Evolutionary conservation across 1,139 yeast genomes (phyloP).

Genomic region (Wickerhamomyces sp.): DNA sequence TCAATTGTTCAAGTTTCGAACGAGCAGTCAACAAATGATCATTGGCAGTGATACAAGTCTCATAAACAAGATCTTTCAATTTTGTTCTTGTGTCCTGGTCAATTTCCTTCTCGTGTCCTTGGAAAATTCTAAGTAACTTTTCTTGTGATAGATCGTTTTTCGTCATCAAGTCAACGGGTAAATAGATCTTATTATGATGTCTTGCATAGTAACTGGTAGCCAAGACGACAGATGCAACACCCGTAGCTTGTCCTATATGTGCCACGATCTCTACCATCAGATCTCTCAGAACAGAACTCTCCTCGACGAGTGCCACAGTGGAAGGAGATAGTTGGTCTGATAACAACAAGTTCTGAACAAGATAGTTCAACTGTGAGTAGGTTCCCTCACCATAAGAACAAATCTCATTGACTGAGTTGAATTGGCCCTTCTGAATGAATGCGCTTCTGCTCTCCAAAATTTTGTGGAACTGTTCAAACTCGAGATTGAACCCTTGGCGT

Average conservation of each 20-base stretch:
- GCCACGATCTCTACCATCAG: slow-evolving; percentile 61
- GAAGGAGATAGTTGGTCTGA: slow-evolving; percentile 59
- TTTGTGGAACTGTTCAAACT: slow-evolving; percentile 51
- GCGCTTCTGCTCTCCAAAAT: slow-evolving; percentile 57
- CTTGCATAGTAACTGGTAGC: slow-evolving; percentile 61
- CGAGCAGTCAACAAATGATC: slow-evolving; percentile 74
- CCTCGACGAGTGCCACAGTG: slow-evolving; percentile 44
- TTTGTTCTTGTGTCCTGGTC: slow-evolving; percentile 30
- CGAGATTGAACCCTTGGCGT: slow-evolving; percentile 45
- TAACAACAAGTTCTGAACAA: slow-evolving; percentile 56
- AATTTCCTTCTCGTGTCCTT: slow-evolving; percentile 33
- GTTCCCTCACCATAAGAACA: slow-evolving; percentile 83
- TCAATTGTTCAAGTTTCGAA: slow-evolving; percentile 39
- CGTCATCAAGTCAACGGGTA: slow-evolving; percentile 63
- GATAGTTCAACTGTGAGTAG: slow-evolving; percentile 66
- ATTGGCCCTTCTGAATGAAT: slow-evolving; percentile 42
- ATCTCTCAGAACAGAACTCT: slow-evolving; percentile 37
- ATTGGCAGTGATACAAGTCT: slow-evolving; percentile 70
- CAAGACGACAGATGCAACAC: slow-evolving; percentile 61
- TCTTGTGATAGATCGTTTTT: slow-evolving; percentile 60
- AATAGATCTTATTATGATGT: slow-evolving; percentile 36
- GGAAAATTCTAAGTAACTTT: slow-evolving; percentile 43
- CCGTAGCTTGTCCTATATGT: slow-evolving; percentile 79
- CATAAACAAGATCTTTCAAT: slow-evolving; percentile 59
- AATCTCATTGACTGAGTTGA: slow-evolving; percentile 50